phyloP scores from a whole-genome alignment of 2,329 filamentous ascomycete species.

The Macrophomina pseudophaseolina region DNA sequence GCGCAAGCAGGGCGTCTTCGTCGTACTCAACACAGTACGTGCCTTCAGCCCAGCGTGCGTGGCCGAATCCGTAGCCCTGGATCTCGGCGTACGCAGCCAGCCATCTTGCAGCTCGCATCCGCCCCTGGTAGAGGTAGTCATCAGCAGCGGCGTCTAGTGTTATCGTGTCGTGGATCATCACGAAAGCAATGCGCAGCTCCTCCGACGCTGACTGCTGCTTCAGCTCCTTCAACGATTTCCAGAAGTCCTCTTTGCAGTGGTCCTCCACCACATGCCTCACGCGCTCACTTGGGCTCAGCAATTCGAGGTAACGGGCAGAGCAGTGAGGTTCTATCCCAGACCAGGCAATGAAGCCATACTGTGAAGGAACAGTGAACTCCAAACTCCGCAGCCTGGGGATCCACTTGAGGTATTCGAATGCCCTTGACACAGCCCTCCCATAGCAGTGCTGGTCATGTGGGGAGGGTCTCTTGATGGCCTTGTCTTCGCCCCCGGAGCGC shows the following conservation, averaged over 20 bases:
- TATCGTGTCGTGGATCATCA: not conserved
- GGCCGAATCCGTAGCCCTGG: not conserved
- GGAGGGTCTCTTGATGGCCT: not conserved
- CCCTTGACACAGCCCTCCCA: not conserved
- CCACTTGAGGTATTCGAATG: not conserved
- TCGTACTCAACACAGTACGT: not conserved
- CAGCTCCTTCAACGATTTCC: not conserved
- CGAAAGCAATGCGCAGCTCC: not conserved
- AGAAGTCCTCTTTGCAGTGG: not conserved
- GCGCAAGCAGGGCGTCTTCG: not conserved
- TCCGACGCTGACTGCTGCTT: not conserved
- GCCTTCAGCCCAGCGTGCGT: not conserved
- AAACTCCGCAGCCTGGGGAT: not conserved
- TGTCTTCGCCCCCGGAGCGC: not conserved
- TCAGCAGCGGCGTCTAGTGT: no score
- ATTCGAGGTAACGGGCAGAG: not conserved
- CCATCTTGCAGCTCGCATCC: not conserved
- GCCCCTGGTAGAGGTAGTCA: no score
- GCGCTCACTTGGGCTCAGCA: not conserved
- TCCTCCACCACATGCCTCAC: not conserved
- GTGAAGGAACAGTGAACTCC: not conserved
- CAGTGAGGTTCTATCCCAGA: not conserved
- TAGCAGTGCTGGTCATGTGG: not conserved
- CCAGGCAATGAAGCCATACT: not conserved
- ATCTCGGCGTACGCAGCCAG: not conserved